These are phyloP conservation scores for Benincasa hispida DNA, from an alignment of 306 rosid genomes.

Conservation along the genomic window DNA sequence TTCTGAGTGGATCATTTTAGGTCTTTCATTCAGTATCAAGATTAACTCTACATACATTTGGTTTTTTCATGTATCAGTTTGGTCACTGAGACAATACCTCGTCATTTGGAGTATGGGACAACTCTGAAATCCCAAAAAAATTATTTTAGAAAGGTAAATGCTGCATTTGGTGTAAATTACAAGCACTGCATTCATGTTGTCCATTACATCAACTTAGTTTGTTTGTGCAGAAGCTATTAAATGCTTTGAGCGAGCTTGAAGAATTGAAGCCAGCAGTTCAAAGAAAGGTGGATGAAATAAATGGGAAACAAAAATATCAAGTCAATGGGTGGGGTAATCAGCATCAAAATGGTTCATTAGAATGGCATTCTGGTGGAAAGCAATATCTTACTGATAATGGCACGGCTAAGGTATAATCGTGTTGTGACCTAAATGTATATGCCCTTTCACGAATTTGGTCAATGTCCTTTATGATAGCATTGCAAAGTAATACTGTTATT, in stretches of 20 bases:
- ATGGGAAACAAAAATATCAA: conserved; percentile 28
- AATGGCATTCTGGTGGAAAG: conserved; percentile 31
- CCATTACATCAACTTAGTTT: neutral
- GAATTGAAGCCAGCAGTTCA: conserved; percentile 69
- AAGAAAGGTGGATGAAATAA: conserved; percentile 55
- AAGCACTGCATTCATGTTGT: neutral
- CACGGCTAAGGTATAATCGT: conserved; percentile 35
- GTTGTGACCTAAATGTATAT: neutral
- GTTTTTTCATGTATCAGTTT: conserved; percentile 39
- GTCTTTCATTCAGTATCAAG: neutral
- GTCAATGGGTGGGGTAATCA: conserved; percentile 32
- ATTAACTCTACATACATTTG: conserved; percentile 4
- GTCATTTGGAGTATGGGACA: conserved; percentile 54
- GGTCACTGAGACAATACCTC: conserved; percentile 81
- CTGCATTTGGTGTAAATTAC: conserved; percentile 1
- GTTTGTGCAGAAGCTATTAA: conserved; percentile 40
- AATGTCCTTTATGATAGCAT: neutral
- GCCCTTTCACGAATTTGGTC: neutral
- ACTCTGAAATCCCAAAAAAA: conserved; percentile 43
- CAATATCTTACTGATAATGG: conserved; percentile 22
- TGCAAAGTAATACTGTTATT: neutral
- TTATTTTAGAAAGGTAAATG: conserved; percentile 53
- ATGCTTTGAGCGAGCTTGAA: conserved; percentile 72
- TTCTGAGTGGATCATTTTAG: neutral
- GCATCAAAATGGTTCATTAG: conserved; percentile 33